Conservation (phyloP, 768 basidiomycete genomes). For the Termitomyces sp. region DNA sequence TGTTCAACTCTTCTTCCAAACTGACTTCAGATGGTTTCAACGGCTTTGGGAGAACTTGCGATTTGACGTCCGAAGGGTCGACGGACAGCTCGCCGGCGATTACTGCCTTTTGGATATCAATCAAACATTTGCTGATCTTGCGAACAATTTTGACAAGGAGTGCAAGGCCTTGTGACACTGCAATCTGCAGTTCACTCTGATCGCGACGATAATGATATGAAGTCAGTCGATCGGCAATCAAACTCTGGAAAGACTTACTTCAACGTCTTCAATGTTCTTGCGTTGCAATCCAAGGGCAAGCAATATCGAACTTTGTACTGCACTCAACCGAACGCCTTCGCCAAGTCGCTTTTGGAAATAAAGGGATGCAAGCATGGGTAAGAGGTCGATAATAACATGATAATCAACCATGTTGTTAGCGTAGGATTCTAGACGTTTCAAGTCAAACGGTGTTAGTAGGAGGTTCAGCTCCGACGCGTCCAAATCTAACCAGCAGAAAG, state of each 20-base stretch:
- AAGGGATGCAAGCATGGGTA: conserved; percentile 75
- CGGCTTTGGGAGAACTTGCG: conserved; percentile 8
- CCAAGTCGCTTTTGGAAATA: conserved; percentile 79
- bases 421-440: conserved; percentile 94
- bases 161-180: conserved; percentile 84
- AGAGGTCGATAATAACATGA: conserved; percentile 89
- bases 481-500: conserved; percentile 20
- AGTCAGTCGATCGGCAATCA: neutral
- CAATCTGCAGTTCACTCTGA: conserved; percentile 74
- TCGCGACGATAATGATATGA: neutral
- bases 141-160: conserved; percentile 88
- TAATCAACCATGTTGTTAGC: conserved; percentile 96
- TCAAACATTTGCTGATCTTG: conserved; percentile 71
- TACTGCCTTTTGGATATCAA: conserved; percentile 74
- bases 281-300: conserved; percentile 87
- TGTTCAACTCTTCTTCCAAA: conserved; percentile 66
- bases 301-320: conserved; percentile 88
- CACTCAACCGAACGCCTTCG: conserved; percentile 64
- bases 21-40: conserved; percentile 37
- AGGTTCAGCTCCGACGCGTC: conserved; percentile 41
- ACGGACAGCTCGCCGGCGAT: conserved; percentile 60
- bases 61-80: conserved; percentile 9
- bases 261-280: conserved; percentile 85
- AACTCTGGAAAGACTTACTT: conserved; percentile 39
- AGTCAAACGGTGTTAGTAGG: conserved; percentile 83